Evolutionary conservation across 2,329 filamentous ascomycete genomes (phyloP).

Genomic region (Pseudocercospora macadamiae): DNA sequence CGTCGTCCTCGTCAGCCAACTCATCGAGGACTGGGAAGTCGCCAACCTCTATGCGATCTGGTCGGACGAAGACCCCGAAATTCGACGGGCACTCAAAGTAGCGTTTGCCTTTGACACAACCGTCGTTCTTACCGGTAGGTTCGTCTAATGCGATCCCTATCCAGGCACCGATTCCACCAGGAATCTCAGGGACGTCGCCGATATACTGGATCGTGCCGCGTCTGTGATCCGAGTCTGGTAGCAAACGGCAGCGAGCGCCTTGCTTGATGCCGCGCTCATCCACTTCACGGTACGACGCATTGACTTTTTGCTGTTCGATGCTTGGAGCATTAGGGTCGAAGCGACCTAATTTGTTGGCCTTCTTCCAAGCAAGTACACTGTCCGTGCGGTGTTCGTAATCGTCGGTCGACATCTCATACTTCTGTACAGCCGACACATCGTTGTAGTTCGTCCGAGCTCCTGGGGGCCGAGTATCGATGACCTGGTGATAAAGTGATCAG

Average conservation of each 20-base stretch:
- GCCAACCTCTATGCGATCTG: conserved; percentile 76
- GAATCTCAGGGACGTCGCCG: conserved; percentile 74
- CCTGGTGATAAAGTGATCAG: conserved; percentile 52
- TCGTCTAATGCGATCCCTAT: conserved; percentile 75
- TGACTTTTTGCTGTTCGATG: conserved; percentile 72
- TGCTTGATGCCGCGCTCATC: conserved; percentile 59
- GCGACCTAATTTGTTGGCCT: conserved; percentile 88
- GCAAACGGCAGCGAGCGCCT: conserved; percentile 48
- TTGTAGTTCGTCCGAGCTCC: conserved; percentile 76
- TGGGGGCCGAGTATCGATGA: conserved; percentile 77
- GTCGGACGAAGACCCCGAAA: conserved; percentile 76
- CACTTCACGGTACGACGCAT: conserved; percentile 71
- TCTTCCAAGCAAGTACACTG: conserved; percentile 94
- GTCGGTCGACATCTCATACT: conserved; percentile 83
- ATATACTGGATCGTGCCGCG: conserved; percentile 73
- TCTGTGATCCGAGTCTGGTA: conserved; percentile 66
- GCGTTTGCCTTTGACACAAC: conserved; percentile 64
- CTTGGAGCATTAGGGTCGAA: conserved; percentile 85
- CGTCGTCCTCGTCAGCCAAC: conserved; percentile 76
- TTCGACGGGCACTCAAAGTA: conserved; percentile 74
- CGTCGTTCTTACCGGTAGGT: conserved; percentile 81
- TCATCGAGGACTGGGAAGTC: conserved; percentile 69
- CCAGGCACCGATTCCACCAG: conserved; percentile 64
- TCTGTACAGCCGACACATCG: conserved; percentile 79
- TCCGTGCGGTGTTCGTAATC: conserved; percentile 86